Percentiles rank a stretch among this genome's conserved stretches.
phyloP scores from a whole-genome alignment of 306 rosid species.

The Vicia sativa region DNA sequence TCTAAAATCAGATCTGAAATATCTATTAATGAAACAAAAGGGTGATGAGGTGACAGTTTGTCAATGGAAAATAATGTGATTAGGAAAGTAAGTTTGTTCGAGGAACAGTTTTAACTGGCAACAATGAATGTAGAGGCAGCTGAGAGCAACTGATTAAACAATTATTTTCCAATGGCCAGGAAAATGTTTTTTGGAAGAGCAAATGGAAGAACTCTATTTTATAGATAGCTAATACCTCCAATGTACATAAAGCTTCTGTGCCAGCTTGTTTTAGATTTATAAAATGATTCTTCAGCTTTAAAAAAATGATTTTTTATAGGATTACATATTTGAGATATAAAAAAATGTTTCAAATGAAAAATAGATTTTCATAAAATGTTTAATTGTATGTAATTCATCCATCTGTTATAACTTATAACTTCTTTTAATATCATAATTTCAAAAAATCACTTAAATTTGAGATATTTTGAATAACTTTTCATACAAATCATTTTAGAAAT shows the following conservation, averaged over 20 bases:
- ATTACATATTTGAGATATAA: too few relatives aligned
- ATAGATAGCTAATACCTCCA: background rate
- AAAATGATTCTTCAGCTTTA: too few relatives aligned
- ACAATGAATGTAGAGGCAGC: background rate
- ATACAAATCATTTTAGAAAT: too few relatives aligned
- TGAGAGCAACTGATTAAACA: constrained; percentile 4
- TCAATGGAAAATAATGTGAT: background rate
- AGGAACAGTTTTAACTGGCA: background rate
- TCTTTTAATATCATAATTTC: too few relatives aligned
- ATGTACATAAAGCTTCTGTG: background rate
- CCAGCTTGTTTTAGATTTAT: too few relatives aligned
- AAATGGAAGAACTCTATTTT: background rate
- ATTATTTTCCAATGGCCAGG: background rate
- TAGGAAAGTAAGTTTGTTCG: background rate
- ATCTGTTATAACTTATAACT: too few relatives aligned
- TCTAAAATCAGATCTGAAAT: background rate
- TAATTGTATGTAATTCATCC: too few relatives aligned
- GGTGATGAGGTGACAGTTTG: constrained; percentile 3
- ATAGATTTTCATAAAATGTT: too few relatives aligned
- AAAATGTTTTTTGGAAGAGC: constrained; percentile 1
- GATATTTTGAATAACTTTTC: too few relatives aligned
- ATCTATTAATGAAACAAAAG: background rate
- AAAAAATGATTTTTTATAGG: too few relatives aligned
- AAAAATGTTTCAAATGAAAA: too few relatives aligned
- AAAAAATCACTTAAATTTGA: too few relatives aligned